phyloP scores from a whole-genome alignment of 2,329 filamentous ascomycete genomes.

The Neocatenulostroma microsporum region DNA sequence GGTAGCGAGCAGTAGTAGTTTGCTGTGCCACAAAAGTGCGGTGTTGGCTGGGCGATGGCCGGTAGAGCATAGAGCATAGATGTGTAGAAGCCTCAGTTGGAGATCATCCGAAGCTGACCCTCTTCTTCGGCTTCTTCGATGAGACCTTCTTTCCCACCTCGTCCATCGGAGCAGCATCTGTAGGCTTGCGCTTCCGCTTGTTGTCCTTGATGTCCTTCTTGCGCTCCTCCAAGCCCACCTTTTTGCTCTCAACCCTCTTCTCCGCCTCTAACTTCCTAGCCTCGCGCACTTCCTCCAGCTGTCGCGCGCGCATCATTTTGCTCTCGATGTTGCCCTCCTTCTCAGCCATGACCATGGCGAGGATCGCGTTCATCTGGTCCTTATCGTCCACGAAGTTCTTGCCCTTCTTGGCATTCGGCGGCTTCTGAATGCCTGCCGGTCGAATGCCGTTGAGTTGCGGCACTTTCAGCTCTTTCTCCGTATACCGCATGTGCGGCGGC shows the following conservation, averaged over 20 bases:
- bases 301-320: constrained; percentile 92
- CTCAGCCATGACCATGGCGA: constrained; percentile 90
- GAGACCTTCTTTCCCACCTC: constrained; percentile 47
- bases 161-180: constrained; percentile 5
- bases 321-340: constrained; percentile 96
- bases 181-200: constrained; percentile 51
- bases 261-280: constrained; percentile 76
- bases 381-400: constrained; percentile 92
- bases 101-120: constrained; percentile 33
- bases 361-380: constrained; percentile 92
- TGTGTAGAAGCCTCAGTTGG: no score
- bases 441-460: constrained; percentile 86
- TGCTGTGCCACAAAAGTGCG: not conserved
- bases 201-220: constrained; percentile 70
- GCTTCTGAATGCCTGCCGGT: constrained; percentile 84
- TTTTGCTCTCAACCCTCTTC: constrained; percentile 67
- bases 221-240: constrained; percentile 37
- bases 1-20: constrained; percentile 15
- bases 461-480: constrained; percentile 70
- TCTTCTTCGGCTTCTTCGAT: constrained; percentile 36
- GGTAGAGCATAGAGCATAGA: constrained; percentile 17
- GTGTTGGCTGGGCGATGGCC: constrained; percentile 7
- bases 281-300: constrained; percentile 93
- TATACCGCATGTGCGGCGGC: constrained; percentile 51
- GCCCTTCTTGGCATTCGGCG: constrained; percentile 94